phyloP scores from a whole-genome alignment of 768 basidiomycete genomes.

The Trametes cubensis region DNA sequence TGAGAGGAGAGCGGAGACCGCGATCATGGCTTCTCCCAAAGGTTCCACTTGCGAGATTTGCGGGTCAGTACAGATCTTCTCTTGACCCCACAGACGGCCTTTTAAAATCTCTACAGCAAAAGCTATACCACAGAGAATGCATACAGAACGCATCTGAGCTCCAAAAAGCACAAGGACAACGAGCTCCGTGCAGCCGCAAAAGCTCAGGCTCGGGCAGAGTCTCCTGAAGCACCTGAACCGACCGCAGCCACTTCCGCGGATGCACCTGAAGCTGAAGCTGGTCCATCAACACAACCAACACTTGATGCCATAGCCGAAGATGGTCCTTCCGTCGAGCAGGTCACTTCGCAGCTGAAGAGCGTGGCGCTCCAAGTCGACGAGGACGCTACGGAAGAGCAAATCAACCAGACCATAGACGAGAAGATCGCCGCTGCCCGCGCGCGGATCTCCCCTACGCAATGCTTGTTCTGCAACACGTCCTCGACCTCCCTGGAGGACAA shows the following conservation, averaged over 20 bases:
- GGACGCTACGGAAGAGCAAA: slow-evolving; percentile 48
- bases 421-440: slow-evolving; percentile 74
- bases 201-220: slow-evolving; percentile 2
- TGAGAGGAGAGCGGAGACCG: slow-evolving; percentile 76
- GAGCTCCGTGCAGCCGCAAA: slow-evolving; percentile 52
- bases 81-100: background rate
- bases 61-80: slow-evolving; percentile 55
- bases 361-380: slow-evolving; percentile 37
- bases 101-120: slow-evolving; percentile 59
- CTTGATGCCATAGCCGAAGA: slow-evolving; percentile 1
- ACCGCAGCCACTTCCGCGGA: background rate
- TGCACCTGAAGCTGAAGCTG: slow-evolving; percentile 5
- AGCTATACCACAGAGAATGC: slow-evolving; percentile 87
- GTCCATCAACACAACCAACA: background rate
- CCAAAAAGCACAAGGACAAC: slow-evolving; percentile 86
- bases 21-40: slow-evolving; percentile 61
- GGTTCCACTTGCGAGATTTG: slow-evolving; percentile 75
- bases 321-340: slow-evolving; percentile 1
- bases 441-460: slow-evolving; percentile 62
- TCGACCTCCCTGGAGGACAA: slow-evolving; percentile 59
- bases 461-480: slow-evolving; percentile 79
- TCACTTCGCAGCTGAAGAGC: slow-evolving; percentile 10
- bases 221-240: background rate
- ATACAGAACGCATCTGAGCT: slow-evolving; percentile 82
- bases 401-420: slow-evolving; percentile 64